Percentiles rank a stretch among this genome's conserved stretches.
Conservation (phyloP, 2,329 filamentous ascomycete species). For the Aureobasidium sp. region DNA sequence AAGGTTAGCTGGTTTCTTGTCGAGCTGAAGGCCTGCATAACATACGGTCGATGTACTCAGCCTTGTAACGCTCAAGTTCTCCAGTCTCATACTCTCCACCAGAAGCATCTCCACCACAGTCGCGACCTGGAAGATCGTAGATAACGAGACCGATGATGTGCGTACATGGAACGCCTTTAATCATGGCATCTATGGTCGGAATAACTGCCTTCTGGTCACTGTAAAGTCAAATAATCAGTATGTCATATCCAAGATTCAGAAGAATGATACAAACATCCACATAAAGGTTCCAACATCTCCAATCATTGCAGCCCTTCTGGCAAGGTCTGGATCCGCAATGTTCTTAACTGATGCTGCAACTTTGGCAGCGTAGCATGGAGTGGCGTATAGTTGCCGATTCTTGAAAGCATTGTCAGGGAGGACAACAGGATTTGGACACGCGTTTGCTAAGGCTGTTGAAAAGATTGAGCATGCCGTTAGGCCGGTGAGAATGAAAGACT, state of each 20-base stretch:
- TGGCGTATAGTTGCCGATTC: background rate
- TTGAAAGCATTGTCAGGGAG: conserved; percentile 4
- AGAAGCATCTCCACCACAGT: conserved; percentile 2
- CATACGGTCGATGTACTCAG: conserved; percentile 3
- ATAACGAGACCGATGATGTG: background rate
- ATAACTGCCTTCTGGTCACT: conserved; percentile 1
- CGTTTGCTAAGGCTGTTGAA: background rate
- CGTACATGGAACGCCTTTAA: background rate
- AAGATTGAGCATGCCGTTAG: background rate
- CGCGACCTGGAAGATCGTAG: conserved; percentile 3
- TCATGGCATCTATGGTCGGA: conserved; percentile 1
- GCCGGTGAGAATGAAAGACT: background rate
- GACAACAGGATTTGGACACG: conserved; percentile 1
- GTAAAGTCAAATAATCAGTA: background rate
- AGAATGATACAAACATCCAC: background rate
- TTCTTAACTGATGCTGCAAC: background rate
- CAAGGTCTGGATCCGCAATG: background rate
- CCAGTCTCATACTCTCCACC: background rate
- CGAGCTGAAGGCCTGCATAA: background rate
- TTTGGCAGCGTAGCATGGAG: conserved; percentile 3
- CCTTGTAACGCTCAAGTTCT: background rate
- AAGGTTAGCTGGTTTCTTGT: background rate
- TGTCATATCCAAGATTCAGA: background rate
- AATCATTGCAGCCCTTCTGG: conserved; percentile 4
- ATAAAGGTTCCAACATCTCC: background rate